Conservation (phyloP, 805 yeast genomes). For the Starmerella riodocensis region DNA sequence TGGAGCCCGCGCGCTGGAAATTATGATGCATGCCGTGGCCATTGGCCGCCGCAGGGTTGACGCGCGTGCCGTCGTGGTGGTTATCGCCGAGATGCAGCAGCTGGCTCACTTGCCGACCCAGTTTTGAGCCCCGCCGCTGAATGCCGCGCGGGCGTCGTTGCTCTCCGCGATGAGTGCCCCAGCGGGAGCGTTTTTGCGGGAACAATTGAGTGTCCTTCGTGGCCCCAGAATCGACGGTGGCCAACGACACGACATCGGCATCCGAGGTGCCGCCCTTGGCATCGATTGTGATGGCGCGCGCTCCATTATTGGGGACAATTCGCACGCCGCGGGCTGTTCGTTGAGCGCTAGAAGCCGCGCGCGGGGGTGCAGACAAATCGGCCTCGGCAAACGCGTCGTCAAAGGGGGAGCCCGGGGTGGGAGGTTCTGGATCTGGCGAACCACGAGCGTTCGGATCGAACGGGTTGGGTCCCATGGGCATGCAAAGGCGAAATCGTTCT, state of each 20-base stretch:
- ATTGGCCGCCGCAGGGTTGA: too few relatives aligned
- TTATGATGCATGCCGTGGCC: neutral
- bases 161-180: conserved; percentile 80
- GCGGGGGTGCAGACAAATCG: conserved; percentile 13
- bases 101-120: conserved; percentile 17
- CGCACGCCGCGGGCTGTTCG: conserved; percentile 15
- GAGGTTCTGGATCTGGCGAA: conserved; percentile 2
- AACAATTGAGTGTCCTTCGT: conserved; percentile 15
- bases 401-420: conserved; percentile 15
- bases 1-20: neutral
- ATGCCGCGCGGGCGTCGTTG: conserved; percentile 1
- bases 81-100: conserved; percentile 14
- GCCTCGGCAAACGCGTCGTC: conserved; percentile 18
- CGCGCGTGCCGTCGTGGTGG: too few relatives aligned
- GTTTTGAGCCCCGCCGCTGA: conserved; percentile 2
- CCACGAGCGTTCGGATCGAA: conserved; percentile 7
- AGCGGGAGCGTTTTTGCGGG: conserved; percentile 25
- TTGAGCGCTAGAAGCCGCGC: conserved; percentile 17
- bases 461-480: conserved; percentile 10
- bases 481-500: too few relatives aligned
- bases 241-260: neutral
- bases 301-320: conserved; percentile 13
- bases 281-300: conserved; percentile 5
- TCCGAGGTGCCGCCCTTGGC: conserved; percentile 1
- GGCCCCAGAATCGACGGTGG: conserved; percentile 6